phyloP scores from a whole-genome alignment of 495 filamentous ascomycete genomes.

The Aspergillus diversus region DNA sequence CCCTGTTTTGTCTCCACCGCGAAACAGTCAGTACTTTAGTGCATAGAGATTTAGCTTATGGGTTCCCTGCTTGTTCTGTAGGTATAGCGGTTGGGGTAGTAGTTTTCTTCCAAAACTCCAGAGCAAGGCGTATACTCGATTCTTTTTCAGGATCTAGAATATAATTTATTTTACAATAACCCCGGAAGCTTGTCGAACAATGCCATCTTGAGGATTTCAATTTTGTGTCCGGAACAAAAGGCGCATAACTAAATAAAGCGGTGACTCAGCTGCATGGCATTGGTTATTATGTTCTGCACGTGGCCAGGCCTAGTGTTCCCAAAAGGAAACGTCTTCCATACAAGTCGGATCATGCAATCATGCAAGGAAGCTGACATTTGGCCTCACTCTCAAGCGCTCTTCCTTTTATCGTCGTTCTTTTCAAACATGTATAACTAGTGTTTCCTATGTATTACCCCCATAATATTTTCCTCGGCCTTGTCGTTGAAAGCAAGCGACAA shows the following conservation, averaged over 20 bases:
- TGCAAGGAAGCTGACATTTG: conserved; percentile 16
- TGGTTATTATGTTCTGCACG: conserved; percentile 18
- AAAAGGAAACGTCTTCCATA: conserved; percentile 5
- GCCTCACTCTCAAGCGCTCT: conserved; percentile 1
- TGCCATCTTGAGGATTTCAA: background rate
- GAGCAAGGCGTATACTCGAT: too few species aligned
- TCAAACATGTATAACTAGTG: background rate
- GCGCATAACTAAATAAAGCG: background rate
- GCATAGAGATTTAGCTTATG: too few species aligned
- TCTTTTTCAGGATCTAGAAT: too few species aligned
- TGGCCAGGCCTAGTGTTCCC: background rate
- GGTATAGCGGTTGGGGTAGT: too few species aligned
- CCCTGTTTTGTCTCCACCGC: too few species aligned
- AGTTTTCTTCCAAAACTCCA: too few species aligned
- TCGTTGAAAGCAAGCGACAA: background rate
- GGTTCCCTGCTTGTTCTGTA: too few species aligned
- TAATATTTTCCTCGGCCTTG: conserved; percentile 1
- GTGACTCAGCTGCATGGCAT: conserved; percentile 18
- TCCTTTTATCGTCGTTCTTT: conserved; percentile 9
- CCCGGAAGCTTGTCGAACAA: too few species aligned
- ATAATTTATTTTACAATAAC: too few species aligned
- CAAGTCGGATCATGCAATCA: background rate
- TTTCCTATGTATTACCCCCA: conserved; percentile 11
- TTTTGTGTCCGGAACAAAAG: background rate
- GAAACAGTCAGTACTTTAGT: too few species aligned